These are phyloP conservation scores for Trypanosoma scelopori DNA, from an alignment of 208 protist species.

Conservation along the genomic window DNA sequence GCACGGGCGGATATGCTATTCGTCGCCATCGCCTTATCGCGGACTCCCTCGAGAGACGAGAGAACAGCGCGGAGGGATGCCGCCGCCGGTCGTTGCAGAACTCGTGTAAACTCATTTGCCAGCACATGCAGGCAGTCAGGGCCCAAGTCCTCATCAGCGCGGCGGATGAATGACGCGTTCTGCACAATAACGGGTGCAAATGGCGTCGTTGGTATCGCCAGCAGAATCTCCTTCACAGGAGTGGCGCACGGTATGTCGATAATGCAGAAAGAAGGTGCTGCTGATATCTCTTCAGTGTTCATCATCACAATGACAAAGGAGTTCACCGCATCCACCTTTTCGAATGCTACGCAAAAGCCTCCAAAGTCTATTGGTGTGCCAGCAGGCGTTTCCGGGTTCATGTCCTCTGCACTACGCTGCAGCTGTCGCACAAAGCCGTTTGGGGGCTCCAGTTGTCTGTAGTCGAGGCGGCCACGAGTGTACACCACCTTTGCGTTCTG, in stretches of 20 bases:
- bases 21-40: conserved; percentile 2
- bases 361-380: conserved; percentile 50
- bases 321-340: conserved; percentile 31
- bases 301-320: conserved; percentile 40
- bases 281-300: neutral
- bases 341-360: conserved; percentile 49
- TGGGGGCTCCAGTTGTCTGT: conserved; percentile 19
- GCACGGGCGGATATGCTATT: conserved; percentile 8
- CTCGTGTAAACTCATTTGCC: conserved; percentile 71
- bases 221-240: conserved; percentile 30
- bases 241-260: conserved; percentile 62
- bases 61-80: conserved; percentile 16
- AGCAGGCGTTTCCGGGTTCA: conserved; percentile 12
- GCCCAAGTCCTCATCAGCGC: conserved; percentile 46
- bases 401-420: neutral
- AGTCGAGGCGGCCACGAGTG: conserved; percentile 50
- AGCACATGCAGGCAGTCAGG: conserved; percentile 67
- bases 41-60: conserved; percentile 11
- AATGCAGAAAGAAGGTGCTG: conserved; percentile 43
- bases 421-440: conserved; percentile 7
- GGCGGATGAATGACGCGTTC: conserved; percentile 61
- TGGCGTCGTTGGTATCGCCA: conserved; percentile 34
- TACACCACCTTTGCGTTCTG: conserved; percentile 65
- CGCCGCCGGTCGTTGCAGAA: conserved; percentile 28
- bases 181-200: conserved; percentile 43